Percentiles rank a stretch among this genome's conserved stretches.
Evolutionary conservation across 2,329 filamentous ascomycete species (phyloP).

Genomic region (Clarireedia paspali): DNA sequence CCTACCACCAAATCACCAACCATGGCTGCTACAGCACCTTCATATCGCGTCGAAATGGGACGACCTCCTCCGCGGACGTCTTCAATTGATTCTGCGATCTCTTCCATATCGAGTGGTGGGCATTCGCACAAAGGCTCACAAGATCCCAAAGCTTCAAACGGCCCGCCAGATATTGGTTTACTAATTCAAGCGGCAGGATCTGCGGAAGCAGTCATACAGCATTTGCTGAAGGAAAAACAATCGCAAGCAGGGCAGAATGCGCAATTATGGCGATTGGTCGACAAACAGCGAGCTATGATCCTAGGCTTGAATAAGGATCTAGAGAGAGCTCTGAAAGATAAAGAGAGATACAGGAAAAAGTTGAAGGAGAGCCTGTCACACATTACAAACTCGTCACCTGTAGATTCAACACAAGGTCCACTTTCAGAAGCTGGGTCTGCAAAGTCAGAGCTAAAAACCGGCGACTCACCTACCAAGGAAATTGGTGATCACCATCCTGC

Average conservation of each 20-base stretch:
- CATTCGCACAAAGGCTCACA: slow-evolving; percentile 51
- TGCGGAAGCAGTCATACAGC: slow-evolving; percentile 79
- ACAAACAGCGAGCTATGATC: slow-evolving; percentile 93
- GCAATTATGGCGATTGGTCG: slow-evolving; percentile 90
- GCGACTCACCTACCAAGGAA: slow-evolving; percentile 9
- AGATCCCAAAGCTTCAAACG: slow-evolving; percentile 39
- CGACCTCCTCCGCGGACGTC: slow-evolving; percentile 57
- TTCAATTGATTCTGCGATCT: slow-evolving; percentile 91
- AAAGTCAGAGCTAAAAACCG: slow-evolving; percentile 15
- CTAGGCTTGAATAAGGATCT: slow-evolving; percentile 90
- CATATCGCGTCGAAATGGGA: slow-evolving; percentile 26
- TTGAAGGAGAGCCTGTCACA: slow-evolving; percentile 63
- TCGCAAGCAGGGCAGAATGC: slow-evolving; percentile 82
- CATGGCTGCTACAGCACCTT: slow-evolving; percentile 25
- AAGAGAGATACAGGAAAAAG: slow-evolving; percentile 87
- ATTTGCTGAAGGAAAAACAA: slow-evolving; percentile 85
- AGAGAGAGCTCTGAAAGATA: slow-evolving; percentile 84
- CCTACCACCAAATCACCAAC: slow-evolving; percentile 16
- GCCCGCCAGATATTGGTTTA: slow-evolving; percentile 68
- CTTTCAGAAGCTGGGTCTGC: slow-evolving; percentile 23
- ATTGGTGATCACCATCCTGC: slow-evolving; percentile 20
- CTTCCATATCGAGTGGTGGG: slow-evolving; percentile 57
- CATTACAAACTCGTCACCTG: slow-evolving; percentile 26
- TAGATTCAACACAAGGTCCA: slow-evolving; percentile 24
- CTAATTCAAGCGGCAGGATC: slow-evolving; percentile 81